These are phyloP conservation scores for Schizochytrium sp. DNA, from an alignment of 108 stramenopile species.

Conservation along the genomic window DNA sequence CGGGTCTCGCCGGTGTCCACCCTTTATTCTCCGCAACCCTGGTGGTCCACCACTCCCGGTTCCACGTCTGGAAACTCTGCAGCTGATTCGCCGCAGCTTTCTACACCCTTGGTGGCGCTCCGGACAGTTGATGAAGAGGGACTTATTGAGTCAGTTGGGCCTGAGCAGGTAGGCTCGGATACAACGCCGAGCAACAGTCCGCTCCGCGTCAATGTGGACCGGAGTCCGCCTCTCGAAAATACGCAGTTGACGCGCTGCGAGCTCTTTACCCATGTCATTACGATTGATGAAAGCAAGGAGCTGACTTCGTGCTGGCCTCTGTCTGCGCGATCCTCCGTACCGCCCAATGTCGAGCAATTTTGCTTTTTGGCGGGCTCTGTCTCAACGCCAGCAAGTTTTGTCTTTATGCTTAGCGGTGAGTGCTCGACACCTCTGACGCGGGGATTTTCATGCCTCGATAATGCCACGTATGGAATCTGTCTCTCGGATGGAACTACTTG, in stretches of 20 bases:
- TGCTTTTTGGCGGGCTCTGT: not conserved
- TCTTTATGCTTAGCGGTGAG: slow-evolving; percentile 5
- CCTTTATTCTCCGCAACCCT: not conserved
- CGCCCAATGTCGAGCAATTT: not conserved
- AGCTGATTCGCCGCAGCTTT: too few relatives aligned
- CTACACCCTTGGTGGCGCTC: too few relatives aligned
- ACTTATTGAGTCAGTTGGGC: too few relatives aligned
- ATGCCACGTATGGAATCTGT: not conserved
- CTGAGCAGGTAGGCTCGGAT: too few relatives aligned
- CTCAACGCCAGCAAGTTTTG: not conserved
- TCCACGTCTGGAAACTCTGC: not conserved
- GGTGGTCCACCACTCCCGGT: not conserved
- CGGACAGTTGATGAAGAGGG: too few relatives aligned
- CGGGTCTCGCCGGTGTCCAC: not conserved
- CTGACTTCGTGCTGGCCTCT: not conserved
- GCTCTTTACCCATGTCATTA: not conserved
- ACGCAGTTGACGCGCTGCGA: too few relatives aligned
- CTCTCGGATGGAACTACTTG: not conserved
- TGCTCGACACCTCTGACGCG: not conserved
- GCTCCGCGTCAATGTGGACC: too few relatives aligned
- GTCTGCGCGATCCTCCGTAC: not conserved
- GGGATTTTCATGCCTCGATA: not conserved
- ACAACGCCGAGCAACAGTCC: too few relatives aligned
- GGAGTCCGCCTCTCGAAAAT: too few relatives aligned
- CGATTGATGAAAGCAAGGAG: not conserved